Evolutionary conservation across 1,284 basidiomycete genomes (phyloP).

Genomic region (Papiliotrema terrestris): DNA sequence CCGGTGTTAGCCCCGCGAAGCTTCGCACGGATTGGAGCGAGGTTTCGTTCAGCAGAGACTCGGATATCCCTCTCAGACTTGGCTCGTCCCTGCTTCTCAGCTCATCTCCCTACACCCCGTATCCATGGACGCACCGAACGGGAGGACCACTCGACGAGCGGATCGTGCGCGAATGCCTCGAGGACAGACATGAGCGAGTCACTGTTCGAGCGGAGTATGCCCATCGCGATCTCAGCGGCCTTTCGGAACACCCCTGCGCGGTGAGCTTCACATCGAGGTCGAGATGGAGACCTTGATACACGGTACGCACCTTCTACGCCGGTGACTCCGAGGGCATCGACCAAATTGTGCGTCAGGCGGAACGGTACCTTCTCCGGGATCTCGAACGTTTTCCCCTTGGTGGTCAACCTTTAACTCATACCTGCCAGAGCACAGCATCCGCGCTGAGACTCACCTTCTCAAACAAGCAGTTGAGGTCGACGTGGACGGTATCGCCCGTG

Average conservation of each 20-base stretch:
- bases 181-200: constrained; percentile 94
- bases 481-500: constrained; percentile 90
- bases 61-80: constrained; percentile 50
- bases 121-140: constrained; percentile 50
- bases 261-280: background rate
- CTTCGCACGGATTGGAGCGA: constrained; percentile 78
- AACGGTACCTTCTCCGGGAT: constrained; percentile 93
- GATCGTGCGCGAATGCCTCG: constrained; percentile 97
- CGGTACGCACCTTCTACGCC: constrained; percentile 73
- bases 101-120: background rate
- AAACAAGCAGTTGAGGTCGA: constrained; percentile 98
- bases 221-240: constrained; percentile 87
- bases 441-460: constrained; percentile 65
- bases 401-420: too few relatives aligned
- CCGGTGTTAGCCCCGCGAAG: constrained; percentile 63
- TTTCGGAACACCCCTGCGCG: constrained; percentile 78
- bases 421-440: too few relatives aligned
- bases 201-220: constrained; percentile 82
- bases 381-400: constrained; percentile 78
- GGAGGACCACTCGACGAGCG: constrained; percentile 92
- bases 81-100: constrained; percentile 19
- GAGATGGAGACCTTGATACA: too few relatives aligned
- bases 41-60: constrained; percentile 65
- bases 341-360: constrained; percentile 88
- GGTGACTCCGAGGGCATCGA: constrained; percentile 89